Evolutionary conservation across 129 eudicot genomes (phyloP), one percentile per base, ranked within the genome.

Genomic region (Helichrysum umbraculigerum): DNA sequence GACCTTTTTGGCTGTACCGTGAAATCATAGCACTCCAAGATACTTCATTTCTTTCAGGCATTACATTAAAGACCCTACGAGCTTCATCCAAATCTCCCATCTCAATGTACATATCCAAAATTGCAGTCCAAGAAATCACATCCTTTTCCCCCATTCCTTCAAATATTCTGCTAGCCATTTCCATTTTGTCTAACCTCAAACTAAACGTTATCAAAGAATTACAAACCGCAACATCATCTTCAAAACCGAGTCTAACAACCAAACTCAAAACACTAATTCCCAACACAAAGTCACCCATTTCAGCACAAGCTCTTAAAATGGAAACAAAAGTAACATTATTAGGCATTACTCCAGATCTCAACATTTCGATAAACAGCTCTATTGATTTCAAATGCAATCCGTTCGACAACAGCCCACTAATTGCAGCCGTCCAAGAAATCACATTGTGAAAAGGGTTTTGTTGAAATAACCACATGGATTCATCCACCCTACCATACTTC

Each of bases 21-120:
- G 97, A 75, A 59, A 91, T 91, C 88, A 91, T 91, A 32, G 88
- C 87, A 79, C 97, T 91, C 97, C 97, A 91, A 66, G 94, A 78
- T 69, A 91, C 91, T 70, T 86, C 91, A 62, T 91, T 91, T 72
- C 87, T 88, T 74, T 84, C 94, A 0, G 94, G 97, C 91, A 91
- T 91, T 12, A 80, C 85, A 78, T 91, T 88, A 79, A 91, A 91
- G 28, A 91, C 60, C 58, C 83, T 81, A 42, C 88, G 97, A 61
- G 90, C 97, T 77, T 88, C 88, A 57, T 9, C 14, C 81, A 88
- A 71, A 80, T 91, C 83, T 32, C 91, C 91, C 78, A 65, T 91
- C 75, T 86, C 78, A 76, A 86, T 81, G 34, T 88, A 85, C 95
- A 91, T 79, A 67, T 87, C 95, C 3, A 91, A 72, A 6, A 91